These are phyloP conservation scores for Oryza australiensis DNA, from an alignment of 176 grass and related monocot species.

Conservation along the genomic window DNA sequence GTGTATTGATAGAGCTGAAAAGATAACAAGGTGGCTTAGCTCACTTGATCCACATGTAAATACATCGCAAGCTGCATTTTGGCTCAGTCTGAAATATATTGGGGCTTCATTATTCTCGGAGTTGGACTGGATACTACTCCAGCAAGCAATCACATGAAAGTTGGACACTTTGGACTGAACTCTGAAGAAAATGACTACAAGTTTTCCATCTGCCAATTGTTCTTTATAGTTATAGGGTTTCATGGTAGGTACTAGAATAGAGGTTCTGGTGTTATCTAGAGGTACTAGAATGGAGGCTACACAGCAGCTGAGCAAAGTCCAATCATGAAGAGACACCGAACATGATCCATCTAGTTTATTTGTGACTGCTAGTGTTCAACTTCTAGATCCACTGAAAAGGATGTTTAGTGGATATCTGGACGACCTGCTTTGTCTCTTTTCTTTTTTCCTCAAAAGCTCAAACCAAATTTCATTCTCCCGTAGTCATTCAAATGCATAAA, in stretches of 20 bases:
- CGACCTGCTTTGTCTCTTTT: not conserved
- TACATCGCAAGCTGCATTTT: not conserved
- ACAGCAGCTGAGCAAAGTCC: not conserved
- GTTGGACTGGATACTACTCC: not conserved
- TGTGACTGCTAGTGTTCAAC: not conserved
- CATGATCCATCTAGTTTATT: not conserved
- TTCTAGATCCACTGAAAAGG: constrained; percentile 42
- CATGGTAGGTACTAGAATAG: constrained; percentile 33
- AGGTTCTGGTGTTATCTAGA: not conserved
- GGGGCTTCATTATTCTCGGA: not conserved
- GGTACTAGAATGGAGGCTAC: no score
- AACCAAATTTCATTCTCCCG: not conserved
- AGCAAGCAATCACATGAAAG: not conserved
- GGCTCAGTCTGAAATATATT: not conserved
- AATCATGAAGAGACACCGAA: not conserved
- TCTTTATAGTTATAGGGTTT: not conserved
- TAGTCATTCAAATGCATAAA: not conserved
- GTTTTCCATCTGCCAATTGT: not conserved
- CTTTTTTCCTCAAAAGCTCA: not conserved
- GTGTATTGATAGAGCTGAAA: constrained; percentile 11
- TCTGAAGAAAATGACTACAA: not conserved
- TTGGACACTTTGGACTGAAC: not conserved
- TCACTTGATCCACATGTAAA: not conserved
- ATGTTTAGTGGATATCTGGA: constrained; percentile 28
- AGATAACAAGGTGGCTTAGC: not conserved